Evolutionary conservation across 2,329 filamentous ascomycete genomes (phyloP).

Genomic region (Amphichorda felina): DNA sequence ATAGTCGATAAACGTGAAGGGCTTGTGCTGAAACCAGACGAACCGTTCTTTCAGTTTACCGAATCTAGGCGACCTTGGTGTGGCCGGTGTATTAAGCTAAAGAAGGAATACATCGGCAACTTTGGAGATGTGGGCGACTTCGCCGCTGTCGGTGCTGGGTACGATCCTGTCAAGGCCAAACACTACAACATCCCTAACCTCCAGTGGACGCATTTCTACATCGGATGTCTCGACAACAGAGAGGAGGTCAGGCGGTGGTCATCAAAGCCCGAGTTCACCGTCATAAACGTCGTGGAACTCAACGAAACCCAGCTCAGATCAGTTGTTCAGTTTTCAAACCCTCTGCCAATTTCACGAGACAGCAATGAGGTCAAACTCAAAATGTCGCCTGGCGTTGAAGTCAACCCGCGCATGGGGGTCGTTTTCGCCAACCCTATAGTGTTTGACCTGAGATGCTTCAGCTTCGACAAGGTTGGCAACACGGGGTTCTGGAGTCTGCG

Average conservation of each 20-base stretch:
- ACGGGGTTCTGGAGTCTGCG: conserved; percentile 62
- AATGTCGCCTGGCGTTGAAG: conserved; percentile 30
- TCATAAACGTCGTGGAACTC: conserved; percentile 54
- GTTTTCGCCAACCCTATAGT: conserved; percentile 62
- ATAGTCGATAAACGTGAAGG: conserved; percentile 63
- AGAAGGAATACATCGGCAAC: conserved; percentile 70
- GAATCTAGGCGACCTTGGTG: conserved; percentile 21
- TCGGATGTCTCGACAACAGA: conserved; percentile 66
- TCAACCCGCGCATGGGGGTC: conserved; percentile 28
- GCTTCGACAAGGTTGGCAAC: conserved; percentile 62
- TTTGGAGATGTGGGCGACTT: conserved; percentile 80
- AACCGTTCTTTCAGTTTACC: conserved; percentile 58
- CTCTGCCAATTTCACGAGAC: conserved; percentile 21
- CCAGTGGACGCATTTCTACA: conserved; percentile 69
- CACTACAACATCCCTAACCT: conserved; percentile 40
- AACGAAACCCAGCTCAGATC: conserved; percentile 36
- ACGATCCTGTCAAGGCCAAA: conserved; percentile 50
- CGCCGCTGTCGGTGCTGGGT: conserved; percentile 64
- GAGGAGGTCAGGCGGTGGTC: conserved; percentile 38
- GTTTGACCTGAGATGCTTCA: conserved; percentile 69
- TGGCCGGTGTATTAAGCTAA: conserved; percentile 64
- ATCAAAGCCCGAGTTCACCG: conserved; percentile 46
- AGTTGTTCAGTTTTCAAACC: conserved; percentile 36
- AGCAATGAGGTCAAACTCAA: conserved; percentile 31
- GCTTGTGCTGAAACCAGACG: conserved; percentile 67